Evolutionary conservation across 352 stramenopile genomes (phyloP).

Genomic region (Globisporangium cederbergense): DNA sequence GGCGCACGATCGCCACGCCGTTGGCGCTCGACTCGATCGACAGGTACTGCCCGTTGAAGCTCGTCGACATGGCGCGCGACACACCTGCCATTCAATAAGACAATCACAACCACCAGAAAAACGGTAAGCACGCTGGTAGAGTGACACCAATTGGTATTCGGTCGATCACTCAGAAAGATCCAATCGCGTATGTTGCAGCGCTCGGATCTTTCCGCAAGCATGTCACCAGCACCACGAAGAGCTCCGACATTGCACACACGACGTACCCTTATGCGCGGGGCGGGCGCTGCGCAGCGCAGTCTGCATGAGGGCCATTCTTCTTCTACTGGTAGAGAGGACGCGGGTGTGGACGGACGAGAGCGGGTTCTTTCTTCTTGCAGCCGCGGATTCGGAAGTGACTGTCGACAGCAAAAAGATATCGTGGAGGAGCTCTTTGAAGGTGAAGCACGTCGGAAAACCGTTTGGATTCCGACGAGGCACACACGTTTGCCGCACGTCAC

Average conservation of each 20-base stretch:
- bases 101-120: not conserved
- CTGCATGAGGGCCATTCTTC: conserved; percentile 14
- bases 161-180: not conserved
- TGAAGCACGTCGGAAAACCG: conserved; percentile 12
- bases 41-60: conserved; percentile 68
- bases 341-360: not conserved
- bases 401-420: conserved; percentile 4
- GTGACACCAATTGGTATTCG: not conserved
- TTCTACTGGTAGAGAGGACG: not conserved
- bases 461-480: conserved; percentile 9
- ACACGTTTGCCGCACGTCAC: not conserved
- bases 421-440: conserved; percentile 5
- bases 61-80: conserved; percentile 27
- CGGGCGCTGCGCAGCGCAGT: conserved; percentile 12
- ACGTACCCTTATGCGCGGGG: conserved; percentile 6
- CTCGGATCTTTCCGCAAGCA: not conserved
- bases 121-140: not conserved
- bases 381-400: conserved; percentile 11
- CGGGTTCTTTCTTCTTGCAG: conserved; percentile 1
- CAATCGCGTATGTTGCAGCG: not conserved
- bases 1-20: conserved; percentile 90
- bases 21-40: conserved; percentile 85
- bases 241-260: not conserved
- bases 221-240: not conserved
- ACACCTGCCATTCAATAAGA: conserved; percentile 1